Conservation (phyloP, 2,329 filamentous ascomycete species). For the Fusarium poae region DNA sequence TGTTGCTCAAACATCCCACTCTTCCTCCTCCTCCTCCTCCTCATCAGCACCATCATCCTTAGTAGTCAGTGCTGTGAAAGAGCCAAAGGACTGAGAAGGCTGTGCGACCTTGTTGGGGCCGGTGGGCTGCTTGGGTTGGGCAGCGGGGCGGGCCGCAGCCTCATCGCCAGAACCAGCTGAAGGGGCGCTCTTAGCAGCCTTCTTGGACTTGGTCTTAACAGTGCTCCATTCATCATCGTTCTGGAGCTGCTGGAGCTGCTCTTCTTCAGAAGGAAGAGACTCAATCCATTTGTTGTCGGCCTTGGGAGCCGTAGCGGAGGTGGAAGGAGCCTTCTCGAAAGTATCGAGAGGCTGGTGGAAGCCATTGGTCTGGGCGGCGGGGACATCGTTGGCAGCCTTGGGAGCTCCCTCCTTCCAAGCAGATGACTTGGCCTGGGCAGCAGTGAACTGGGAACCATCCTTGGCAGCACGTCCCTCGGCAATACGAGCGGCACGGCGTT, state of each 20-base stretch:
- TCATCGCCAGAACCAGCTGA: conserved; percentile 56
- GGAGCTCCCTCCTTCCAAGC: conserved; percentile 59
- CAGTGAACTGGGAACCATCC: conserved; percentile 76
- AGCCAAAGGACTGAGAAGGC: conserved; percentile 57
- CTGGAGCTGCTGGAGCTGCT: conserved; percentile 70
- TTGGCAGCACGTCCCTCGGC: conserved; percentile 86
- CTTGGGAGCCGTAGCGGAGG: conserved; percentile 51
- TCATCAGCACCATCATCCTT: conserved; percentile 58
- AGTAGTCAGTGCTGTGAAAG: conserved; percentile 64
- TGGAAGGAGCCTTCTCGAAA: conserved; percentile 58
- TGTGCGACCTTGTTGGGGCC: conserved; percentile 49
- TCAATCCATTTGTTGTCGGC: conserved; percentile 62
- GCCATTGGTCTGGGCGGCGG: conserved; percentile 52
- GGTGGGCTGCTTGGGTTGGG: conserved; percentile 51
- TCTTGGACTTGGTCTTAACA: conserved; percentile 65
- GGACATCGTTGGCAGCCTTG: conserved; percentile 50
- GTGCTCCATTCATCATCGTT: conserved; percentile 70
- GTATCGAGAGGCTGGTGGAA: conserved; percentile 69
- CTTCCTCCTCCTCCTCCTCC: conserved; percentile 60
- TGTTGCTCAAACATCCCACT: conserved; percentile 64
- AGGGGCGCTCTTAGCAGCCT: conserved; percentile 56
- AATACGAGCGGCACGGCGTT: conserved; percentile 83
- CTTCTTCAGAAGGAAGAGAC: conserved; percentile 70
- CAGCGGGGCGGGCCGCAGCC: conserved; percentile 47
- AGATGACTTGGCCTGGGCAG: conserved; percentile 58